Evolutionary conservation across 2,329 filamentous ascomycete species (phyloP).

Genomic region (Botrytis fabae): DNA sequence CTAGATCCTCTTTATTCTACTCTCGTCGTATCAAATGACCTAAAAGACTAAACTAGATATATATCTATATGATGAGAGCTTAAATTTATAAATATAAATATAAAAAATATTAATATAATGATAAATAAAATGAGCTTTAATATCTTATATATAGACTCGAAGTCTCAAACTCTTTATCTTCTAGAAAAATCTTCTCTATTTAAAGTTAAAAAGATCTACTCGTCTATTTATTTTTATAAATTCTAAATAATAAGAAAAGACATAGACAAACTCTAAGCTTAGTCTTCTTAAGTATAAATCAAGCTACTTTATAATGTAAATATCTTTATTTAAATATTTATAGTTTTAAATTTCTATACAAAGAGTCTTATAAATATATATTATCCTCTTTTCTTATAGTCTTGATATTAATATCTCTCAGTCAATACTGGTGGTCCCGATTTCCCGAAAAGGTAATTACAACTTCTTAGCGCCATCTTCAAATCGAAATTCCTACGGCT

Average conservation of each 20-base stretch:
- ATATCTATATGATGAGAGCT: background rate
- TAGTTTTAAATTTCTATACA: too few species aligned
- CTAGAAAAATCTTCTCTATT: too few species aligned
- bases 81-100: background rate
- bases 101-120: background rate
- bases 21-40: background rate
- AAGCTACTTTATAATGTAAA: too few species aligned
- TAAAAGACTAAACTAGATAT: rapidly evolving
- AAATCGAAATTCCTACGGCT: background rate
- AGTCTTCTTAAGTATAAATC: too few species aligned
- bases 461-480: background rate
- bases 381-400: background rate
- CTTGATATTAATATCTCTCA: rapidly evolving
- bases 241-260: too few species aligned
- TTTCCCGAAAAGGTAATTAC: background rate
- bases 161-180: too few species aligned
- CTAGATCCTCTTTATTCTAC: background rate
- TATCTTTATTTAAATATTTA: too few species aligned
- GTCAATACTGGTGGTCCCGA: rapidly evolving
- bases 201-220: too few species aligned
- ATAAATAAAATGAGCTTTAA: background rate
- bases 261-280: too few species aligned
- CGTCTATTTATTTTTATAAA: too few species aligned
- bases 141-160: too few species aligned
- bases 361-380: too few species aligned